Percentiles rank a stretch among this genome's conserved stretches.
Conservation (phyloP, 768 basidiomycete genomes). For the Boletus subparvulus region DNA sequence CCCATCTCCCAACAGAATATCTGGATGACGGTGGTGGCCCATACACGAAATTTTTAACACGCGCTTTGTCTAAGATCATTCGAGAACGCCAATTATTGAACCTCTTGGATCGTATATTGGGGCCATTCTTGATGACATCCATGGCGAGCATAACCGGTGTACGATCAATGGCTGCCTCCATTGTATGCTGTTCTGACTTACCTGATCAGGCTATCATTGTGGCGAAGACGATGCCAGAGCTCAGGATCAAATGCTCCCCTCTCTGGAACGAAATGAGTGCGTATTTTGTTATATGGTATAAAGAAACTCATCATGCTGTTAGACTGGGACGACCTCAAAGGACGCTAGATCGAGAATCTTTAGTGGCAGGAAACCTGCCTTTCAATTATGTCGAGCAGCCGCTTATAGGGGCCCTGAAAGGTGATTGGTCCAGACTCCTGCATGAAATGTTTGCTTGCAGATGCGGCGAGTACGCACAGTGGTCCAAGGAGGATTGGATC, state of each 20-base stretch:
- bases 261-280: constrained; percentile 4
- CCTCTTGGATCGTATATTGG: background rate
- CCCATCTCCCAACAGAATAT: background rate
- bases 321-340: constrained; percentile 6
- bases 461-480: background rate
- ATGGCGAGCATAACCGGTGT: constrained; percentile 2
- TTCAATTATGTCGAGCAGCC: background rate
- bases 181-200: background rate
- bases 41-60: background rate
- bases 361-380: background rate
- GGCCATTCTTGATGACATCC: constrained; percentile 1
- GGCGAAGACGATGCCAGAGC: background rate
- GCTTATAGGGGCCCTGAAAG: background rate
- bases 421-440: constrained; percentile 3
- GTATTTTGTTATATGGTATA: background rate
- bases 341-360: background rate
- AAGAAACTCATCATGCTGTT: background rate
- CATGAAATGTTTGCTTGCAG: constrained; percentile 1
- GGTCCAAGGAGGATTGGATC: constrained; percentile 4
- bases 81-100: background rate
- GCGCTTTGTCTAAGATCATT: background rate
- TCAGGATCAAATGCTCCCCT: background rate
- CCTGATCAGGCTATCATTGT: background rate
- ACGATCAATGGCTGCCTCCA: background rate
- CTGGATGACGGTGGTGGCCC: background rate